Base-by-base conservation (phyloP, 345 rosid species). In the Camelina hispida region DNA sequence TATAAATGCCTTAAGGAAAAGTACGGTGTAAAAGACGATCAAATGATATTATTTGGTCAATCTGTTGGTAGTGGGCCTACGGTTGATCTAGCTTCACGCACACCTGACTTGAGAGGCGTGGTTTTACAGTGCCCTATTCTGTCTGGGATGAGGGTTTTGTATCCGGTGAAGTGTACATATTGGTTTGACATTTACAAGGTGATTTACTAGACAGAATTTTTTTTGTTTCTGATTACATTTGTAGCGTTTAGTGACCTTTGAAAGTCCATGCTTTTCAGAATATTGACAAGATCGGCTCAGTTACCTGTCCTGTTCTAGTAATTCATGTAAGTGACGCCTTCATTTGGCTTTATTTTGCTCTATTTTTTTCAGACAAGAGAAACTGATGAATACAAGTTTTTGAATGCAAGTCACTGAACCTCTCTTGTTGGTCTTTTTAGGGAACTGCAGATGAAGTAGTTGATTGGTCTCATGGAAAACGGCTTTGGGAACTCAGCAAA, bases 181-280 rank as follows among this genome's bases (percentile, higher is more conserved):
- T 93, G 98, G 98, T 93, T 93, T 77, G 98, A 91, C 65, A 93
- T 93, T 73, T 93, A 84, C 86, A 91, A 93, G 96, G 98, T 91
- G 76, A 80, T 63, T 37, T 67, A 22, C 32, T 2, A 3, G 12
- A 40, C 6, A 12, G 46, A 30, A 30, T 28, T 25, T 25, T 25
- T 28, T 30, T 72, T 70, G 15, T 14, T 71, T 72, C 18, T 72
- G 67, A 12, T 77, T 58, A n/a, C 1, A 57, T 74, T 15, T 40
- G 22, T 59, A 22, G 69, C 30, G 40, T 30, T 11, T 44, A 10
- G 28, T 57, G 13, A 28, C 22, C 54, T 35, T 4, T 10, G 23
- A 9, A 5, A 18, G 28, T 42, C 12, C 68, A 55, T 65, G 30
- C 56, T 17, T 56, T 37, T 8, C 91, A 93, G 96, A 93, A 93